Evolutionary conservation across 1,139 yeast genomes (phyloP), one percentile per base, ranked within the genome.

Genomic region (Blastobotrys aristatus): DNA sequence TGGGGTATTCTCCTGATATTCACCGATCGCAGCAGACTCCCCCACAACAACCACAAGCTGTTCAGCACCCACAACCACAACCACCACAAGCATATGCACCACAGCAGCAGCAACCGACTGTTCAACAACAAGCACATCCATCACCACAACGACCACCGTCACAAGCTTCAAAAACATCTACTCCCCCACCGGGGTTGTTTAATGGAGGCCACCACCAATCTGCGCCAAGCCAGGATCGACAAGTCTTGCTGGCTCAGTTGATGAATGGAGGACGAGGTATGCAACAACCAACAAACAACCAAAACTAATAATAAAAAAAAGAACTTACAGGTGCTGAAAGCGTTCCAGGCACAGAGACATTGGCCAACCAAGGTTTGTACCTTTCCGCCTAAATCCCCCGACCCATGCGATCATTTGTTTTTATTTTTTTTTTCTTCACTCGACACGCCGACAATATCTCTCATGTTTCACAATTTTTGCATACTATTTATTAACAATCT

Each of bases 221-320:
- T 39, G 56, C 46, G 40, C 50, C 53, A 42, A 53, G 53, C 43
- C 61, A 60, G 37, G 65, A 65, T 48, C 61, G 68, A 52, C 68
- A 64, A 37, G 70, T 66, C 48, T 60, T 67, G 48, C 57, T 67
- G 47, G 70, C 70, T 20, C 70, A 66, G 50, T 54, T 67, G 41
- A 62, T 67, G 69, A 65, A 65, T 44, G 65, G 65, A 21, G 58
- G 59, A 17, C 43, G 53, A 53, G 59, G 59, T 59, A 56, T 54
- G 59, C 43, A 20, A 39, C 34, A 27, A 39, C 8, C 29, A 18
- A n/a, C 36, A 4, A 39, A 20, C 16, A 17, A 14, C 26, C 24
- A 29, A 30, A 30, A 40, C 30, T 40, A 7, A n/a, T 6, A 21
- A 20, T 7, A 24, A 24, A 24, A 24, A 24, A 24, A 30, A 30